Base-by-base conservation (phyloP, 1,139 yeast genomes). In the Geotrichum histeridarum region DNA sequence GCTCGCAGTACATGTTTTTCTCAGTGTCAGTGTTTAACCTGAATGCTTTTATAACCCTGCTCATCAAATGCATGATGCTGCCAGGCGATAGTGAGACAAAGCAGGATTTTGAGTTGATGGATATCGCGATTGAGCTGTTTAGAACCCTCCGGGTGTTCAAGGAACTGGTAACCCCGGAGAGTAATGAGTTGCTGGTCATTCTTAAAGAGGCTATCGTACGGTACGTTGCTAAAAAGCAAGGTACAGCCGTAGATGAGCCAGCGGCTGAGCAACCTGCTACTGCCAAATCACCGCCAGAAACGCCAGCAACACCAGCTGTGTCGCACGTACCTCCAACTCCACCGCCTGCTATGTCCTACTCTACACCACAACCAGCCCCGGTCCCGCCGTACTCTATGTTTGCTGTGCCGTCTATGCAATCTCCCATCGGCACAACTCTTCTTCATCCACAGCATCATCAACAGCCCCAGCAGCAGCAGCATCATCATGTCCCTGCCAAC, bases 31-130 rank as follows among this genome's bases (percentile, higher is more conserved):
- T 50, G 59, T 14, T 46, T 59, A 45, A 62, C 48, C 52, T 64
- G 8, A 60, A 59, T 38, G 59, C 69, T 1, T 60, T 63, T 41
- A 60, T 64, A 17, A 61, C 68, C 2, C 54, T 67, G 15, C 62
- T 65, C 47, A 61, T 67, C 46, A 62, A 61, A 45, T 60, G 65
- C 50, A 55, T 66, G 35, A 59, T 63, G 12, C 55, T 59, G 31
- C 67, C 70, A 0, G 45, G 52, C 18, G 66, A 64, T 35, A 42
- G 59, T 15, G 52, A 63, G n/a, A 61, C 63, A 6, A 53, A 50
- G 2, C 51, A 56, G 14, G 70, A 67, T 51, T 52, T 65, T 27
- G 59, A 55, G 30, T 57, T 62, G 17, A 43, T 66, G 56, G 57
- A 56, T 22, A 27, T 35, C 6, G 54, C 59, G 9, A 47, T 59